Evolutionary conservation across 2,329 filamentous ascomycete genomes (phyloP), one percentile per base, ranked within the genome.

Genomic region (Fusarium sp.): DNA sequence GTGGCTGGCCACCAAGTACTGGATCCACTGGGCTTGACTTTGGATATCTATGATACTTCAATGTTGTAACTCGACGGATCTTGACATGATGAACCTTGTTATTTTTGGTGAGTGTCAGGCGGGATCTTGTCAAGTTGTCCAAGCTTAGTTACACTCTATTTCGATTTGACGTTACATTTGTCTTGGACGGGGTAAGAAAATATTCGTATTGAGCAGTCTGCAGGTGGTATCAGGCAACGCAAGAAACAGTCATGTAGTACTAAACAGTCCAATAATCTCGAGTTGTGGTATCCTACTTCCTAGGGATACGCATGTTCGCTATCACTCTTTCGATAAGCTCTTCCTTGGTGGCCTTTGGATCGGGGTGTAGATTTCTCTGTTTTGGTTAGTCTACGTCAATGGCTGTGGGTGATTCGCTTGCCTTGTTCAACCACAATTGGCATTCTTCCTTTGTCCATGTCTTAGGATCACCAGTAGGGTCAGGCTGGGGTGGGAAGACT

Each of bases 381-480:
- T 6, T 12, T 36, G 17, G 17, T 70, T 20, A 51, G 54, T 20
- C 30, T 30, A 38, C 28, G 42, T 66, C 47, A 60, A 48, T 6
- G 26, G 48, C 8, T 54, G 5, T 45, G 26, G 28, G 14, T 8
- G 38, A 42, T 47, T 24, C 24, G 54, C 61, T 83, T 88, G 98
- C 96, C 77, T 89, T 89, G 51, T 90, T 90, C 57, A 98, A 85
- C 95, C 95, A 98, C 78, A 91, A 87, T 70, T 90, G 88, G 82
- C 97, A 86, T 79, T 98, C 94, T 54, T 94, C 92, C 64, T 88
- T 86, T 1, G 94, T 94, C 96, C 96, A 98, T 15, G 79, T 81
- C 45, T 86, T 84, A 45, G 85, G 90, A 85, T 94, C 88, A 68
- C 95, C 95, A 34, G 86, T 93, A n/a, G 95, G 94, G 80, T 98